A percentile compares a stretch with the other conserved stretches of the same genome.
phyloP scores from a whole-genome alignment of 441 rosid genomes.

The Eutrema salsugineum region DNA sequence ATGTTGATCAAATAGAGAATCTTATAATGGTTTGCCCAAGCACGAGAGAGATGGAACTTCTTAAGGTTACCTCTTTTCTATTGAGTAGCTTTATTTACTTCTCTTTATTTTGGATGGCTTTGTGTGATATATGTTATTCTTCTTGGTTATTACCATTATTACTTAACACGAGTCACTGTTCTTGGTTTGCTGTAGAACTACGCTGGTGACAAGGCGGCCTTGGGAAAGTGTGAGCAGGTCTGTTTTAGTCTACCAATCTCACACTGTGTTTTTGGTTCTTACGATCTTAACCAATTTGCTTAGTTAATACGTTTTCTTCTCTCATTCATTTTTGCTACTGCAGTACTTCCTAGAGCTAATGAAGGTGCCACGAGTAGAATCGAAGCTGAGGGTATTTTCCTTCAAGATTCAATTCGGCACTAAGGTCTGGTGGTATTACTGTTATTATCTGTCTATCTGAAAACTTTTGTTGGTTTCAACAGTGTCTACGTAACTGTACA shows the following conservation, averaged over 20 bases:
- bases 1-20: constrained; percentile 91
- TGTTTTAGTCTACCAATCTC: constrained; percentile 17
- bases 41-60: constrained; percentile 94
- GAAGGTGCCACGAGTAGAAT: constrained; percentile 98
- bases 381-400: constrained; percentile 88
- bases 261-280: not conserved
- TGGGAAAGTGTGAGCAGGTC: constrained; percentile 99
- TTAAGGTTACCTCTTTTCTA: constrained; percentile 59
- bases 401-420: constrained; percentile 88
- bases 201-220: constrained; percentile 67
- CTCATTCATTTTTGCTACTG: not conserved
- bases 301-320: not conserved
- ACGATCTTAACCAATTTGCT: not conserved
- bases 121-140: not conserved
- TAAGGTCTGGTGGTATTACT: constrained; percentile 69
- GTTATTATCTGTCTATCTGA: not conserved
- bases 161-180: constrained; percentile 10
- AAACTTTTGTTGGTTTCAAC: not conserved
- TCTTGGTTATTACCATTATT: constrained; percentile 7
- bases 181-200: constrained; percentile 50
- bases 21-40: constrained; percentile 95
- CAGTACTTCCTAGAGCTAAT: constrained; percentile 92
- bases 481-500: not conserved
- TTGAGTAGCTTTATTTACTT: constrained; percentile 5
- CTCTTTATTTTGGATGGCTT: not conserved